Percentiles rank a stretch among this genome's conserved stretches.
Evolutionary conservation across 108 stramenopile species (phyloP).

Genomic region (Phaeodactylum tricornutum): DNA sequence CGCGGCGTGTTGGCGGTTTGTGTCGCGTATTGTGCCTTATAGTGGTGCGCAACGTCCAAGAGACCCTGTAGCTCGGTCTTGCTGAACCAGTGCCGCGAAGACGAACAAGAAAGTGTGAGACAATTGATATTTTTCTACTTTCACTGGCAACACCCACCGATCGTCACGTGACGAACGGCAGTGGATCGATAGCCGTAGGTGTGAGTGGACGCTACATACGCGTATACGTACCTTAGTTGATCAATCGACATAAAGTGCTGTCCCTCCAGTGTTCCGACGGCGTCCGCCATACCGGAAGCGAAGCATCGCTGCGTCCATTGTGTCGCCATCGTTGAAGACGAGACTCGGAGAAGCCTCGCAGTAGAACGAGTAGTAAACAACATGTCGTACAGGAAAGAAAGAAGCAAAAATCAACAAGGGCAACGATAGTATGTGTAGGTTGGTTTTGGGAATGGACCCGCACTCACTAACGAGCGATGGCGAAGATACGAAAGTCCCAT

Average conservation of each 20-base stretch:
- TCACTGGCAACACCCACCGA: not conserved
- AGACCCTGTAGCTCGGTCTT: slow-evolving; percentile 78
- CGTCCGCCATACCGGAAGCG: not conserved
- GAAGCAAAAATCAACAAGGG: too few species aligned
- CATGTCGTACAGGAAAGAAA: too few species aligned
- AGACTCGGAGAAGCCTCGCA: too few species aligned
- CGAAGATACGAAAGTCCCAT: too few species aligned
- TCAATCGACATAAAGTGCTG: slow-evolving; percentile 77
- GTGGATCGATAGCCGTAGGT: not conserved
- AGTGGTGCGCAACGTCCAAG: slow-evolving; percentile 61
- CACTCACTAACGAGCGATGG: too few species aligned
- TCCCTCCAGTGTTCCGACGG: slow-evolving; percentile 28
- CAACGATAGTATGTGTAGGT: too few species aligned
- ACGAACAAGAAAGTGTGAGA: slow-evolving; percentile 1
- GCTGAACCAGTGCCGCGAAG: slow-evolving; percentile 16
- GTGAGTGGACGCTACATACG: not conserved
- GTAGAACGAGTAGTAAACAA: too few species aligned
- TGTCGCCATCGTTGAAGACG: too few species aligned
- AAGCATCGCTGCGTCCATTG: too few species aligned
- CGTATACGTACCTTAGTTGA: slow-evolving; percentile 48
- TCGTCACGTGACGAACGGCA: not conserved
- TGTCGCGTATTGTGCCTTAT: slow-evolving; percentile 61
- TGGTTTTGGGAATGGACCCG: too few species aligned
- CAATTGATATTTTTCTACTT: slow-evolving; percentile 1
- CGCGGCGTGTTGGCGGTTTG: slow-evolving; percentile 37